Evolutionary conservation across 805 yeast genomes (phyloP), one percentile per base, ranked within the genome.

Genomic region (Wickerhamiella kurtzmanii): DNA sequence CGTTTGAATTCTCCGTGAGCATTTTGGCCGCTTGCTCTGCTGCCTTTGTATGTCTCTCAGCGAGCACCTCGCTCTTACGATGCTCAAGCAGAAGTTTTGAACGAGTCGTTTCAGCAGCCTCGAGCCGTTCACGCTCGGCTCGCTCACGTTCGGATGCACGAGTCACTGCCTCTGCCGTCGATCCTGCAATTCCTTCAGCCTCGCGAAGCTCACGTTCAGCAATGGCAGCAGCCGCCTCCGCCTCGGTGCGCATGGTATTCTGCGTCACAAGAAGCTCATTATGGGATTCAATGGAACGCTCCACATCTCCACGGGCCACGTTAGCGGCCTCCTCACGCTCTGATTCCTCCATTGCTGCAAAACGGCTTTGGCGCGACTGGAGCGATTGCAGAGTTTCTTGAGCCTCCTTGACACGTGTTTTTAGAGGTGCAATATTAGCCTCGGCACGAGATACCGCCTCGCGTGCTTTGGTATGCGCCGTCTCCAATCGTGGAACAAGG

Each of bases 41-140:
- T 38, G 79, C 83, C 42, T 74, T 74, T 9, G 67, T 65, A 11
- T 78, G 63, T 2, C 80, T 72, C 39, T 75, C 79, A 11, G 70
- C 58, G 15, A 77, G 64, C n/a, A 81, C 72, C 50, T 73, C 74
- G 37, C 73, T 63, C 54, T 76, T 77, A 43, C 82, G 77, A 54
- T 85, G 92, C 19, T 79, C 78, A 57, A 96, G 74, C 94, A 95
- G 85, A 9, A 80, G 64, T 6, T 63, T 64, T 58, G 82, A 86
- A 55, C 94, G 74, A 50, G 76, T 71, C 56, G 86, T 95, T 11
- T 74, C 70, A 22, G 76, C 67, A 2, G 59, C 62, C 36, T 56
- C 61, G 3, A 59, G 55, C 16, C 40, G 41, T 18, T 35, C 46
- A 36, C 36, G 45, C 3, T 53, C 55, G 3, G 43, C 52, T 1